Evolutionary conservation across 1,284 basidiomycete genomes (phyloP).

Genomic region (Grifola frondosa): DNA sequence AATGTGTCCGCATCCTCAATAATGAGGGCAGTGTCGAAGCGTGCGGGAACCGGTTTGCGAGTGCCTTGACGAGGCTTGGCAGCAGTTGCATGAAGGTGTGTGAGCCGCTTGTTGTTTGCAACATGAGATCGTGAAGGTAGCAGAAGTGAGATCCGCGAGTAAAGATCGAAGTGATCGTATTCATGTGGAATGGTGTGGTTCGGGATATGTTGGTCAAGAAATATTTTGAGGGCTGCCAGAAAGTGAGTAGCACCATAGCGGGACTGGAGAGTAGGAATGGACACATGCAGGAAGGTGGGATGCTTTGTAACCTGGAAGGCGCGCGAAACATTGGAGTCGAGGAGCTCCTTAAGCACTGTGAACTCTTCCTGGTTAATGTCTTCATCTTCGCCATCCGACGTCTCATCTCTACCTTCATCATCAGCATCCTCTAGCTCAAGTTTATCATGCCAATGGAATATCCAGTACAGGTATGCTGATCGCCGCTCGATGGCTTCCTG

Average conservation of each 20-base stretch:
- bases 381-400: too few species aligned
- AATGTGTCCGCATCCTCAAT: neutral
- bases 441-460: conserved; percentile 3
- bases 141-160: too few species aligned
- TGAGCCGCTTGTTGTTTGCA: conserved; percentile 2
- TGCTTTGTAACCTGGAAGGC: conserved; percentile 3
- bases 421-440: neutral
- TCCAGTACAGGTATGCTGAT: neutral
- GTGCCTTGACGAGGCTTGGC: neutral
- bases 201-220: too few species aligned
- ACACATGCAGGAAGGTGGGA: too few species aligned
- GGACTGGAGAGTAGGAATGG: too few species aligned
- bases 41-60: neutral
- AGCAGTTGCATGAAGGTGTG: conserved; percentile 2
- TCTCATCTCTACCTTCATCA: too few species aligned
- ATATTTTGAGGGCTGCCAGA: too few species aligned
- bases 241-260: too few species aligned
- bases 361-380: too few species aligned
- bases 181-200: too few species aligned
- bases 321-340: conserved; percentile 6
- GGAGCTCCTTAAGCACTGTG: conserved; percentile 4
- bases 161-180: too few species aligned
- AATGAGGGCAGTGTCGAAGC: conserved; percentile 6
- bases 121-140: too few species aligned
- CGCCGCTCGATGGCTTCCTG: neutral